phyloP scores from a whole-genome alignment of 2,329 filamentous ascomycete genomes.

The Talaromyces sp. region DNA sequence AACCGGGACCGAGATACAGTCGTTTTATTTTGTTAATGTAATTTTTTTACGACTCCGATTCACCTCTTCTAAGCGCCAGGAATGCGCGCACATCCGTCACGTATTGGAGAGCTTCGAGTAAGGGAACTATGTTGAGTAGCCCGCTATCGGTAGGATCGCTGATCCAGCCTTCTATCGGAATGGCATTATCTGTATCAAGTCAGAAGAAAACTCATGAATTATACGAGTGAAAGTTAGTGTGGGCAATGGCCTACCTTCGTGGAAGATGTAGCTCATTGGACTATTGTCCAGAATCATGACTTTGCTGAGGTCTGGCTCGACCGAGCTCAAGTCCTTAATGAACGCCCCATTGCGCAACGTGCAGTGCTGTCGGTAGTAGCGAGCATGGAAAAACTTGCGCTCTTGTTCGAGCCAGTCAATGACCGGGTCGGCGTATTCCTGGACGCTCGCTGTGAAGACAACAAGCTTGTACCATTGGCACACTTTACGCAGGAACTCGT shows the following conservation, averaged over 20 bases:
- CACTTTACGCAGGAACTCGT: conserved; percentile 90
- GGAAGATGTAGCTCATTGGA: conserved; percentile 96
- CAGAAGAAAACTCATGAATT: neutral
- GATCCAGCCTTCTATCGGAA: conserved; percentile 99
- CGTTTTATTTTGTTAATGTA: neutral
- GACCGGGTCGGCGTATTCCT: conserved; percentile 97
- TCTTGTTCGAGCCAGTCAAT: conserved; percentile 98
- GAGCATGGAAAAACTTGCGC: conserved; percentile 87
- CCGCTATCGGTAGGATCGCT: conserved; percentile 97
- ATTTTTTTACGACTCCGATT: conserved; percentile 40
- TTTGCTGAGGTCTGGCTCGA: conserved; percentile 93
- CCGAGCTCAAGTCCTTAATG: conserved; percentile 93
- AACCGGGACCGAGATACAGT: neutral
- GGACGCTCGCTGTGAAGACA: conserved; percentile 92
- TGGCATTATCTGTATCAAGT: conserved; percentile 73
- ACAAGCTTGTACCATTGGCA: conserved; percentile 98
- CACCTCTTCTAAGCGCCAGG: conserved; percentile 79
- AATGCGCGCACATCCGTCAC: conserved; percentile 91
- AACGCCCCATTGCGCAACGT: conserved; percentile 93
- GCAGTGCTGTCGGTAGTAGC: conserved; percentile 96
- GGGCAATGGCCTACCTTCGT: conserved; percentile 72
- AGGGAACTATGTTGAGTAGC: conserved; percentile 81
- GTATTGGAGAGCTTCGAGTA: conserved; percentile 92
- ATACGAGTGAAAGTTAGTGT: neutral
- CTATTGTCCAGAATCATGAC: conserved; percentile 99